These are phyloP conservation scores for Hirsutella thompsonii DNA, from an alignment of 2,329 filamentous ascomycete species.

Conservation along the genomic window DNA sequence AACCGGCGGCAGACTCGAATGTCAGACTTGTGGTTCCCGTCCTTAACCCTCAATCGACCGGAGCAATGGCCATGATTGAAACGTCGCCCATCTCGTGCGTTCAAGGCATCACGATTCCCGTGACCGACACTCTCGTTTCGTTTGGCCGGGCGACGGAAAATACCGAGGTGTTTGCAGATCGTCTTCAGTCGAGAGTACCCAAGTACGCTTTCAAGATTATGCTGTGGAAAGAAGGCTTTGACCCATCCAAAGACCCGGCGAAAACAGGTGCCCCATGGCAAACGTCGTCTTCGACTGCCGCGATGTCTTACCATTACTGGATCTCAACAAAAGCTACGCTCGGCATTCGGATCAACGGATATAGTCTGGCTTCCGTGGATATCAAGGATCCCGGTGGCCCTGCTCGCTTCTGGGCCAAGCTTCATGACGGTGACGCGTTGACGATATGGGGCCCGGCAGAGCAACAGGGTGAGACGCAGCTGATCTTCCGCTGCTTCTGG, in stretches of 20 bases:
- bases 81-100: conserved; percentile 54
- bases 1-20: conserved; percentile 23
- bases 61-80: conserved; percentile 50
- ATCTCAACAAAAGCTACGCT: conserved; percentile 68
- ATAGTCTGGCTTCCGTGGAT: conserved; percentile 45
- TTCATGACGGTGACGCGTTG: conserved; percentile 68
- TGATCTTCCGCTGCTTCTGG: conserved; percentile 42
- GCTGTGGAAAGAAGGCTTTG: conserved; percentile 58
- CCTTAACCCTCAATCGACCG: conserved; percentile 20
- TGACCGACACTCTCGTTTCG: conserved; percentile 55
- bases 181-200: conserved; percentile 58
- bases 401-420: conserved; percentile 49
- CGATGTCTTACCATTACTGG: conserved; percentile 52
- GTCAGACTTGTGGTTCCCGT: conserved; percentile 23
- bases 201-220: conserved; percentile 71
- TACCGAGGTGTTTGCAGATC: conserved; percentile 51
- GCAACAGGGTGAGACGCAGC: conserved; percentile 25
- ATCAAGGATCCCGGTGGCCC: conserved; percentile 38
- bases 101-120: conserved; percentile 45
- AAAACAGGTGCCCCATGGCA: conserved; percentile 37
- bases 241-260: conserved; percentile 40
- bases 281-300: conserved; percentile 18
- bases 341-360: conserved; percentile 67
- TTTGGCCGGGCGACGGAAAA: conserved; percentile 66
- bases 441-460: conserved; percentile 50